These are phyloP conservation scores for Oryza coarctata DNA, from an alignment of 176 grass and related monocot genomes.

Conservation along the genomic window DNA sequence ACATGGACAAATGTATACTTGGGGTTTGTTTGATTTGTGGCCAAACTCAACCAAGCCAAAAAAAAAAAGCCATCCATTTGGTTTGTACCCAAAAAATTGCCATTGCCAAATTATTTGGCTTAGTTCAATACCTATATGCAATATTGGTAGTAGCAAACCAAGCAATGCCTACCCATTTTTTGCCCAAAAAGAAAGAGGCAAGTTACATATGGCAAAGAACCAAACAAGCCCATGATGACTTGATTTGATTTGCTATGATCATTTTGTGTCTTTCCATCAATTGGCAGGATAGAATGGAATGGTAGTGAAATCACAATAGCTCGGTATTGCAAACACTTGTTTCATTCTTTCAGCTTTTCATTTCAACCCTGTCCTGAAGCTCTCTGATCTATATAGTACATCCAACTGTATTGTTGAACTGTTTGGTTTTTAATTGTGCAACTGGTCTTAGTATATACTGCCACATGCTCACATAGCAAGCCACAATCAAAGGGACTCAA, in stretches of 20 bases:
- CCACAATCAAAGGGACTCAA: not conserved
- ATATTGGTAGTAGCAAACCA: too few relatives aligned
- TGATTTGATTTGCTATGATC: not conserved
- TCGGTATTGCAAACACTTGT: not conserved
- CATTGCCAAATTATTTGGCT: too few relatives aligned
- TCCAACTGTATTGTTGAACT: not conserved
- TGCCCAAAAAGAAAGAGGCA: too few relatives aligned
- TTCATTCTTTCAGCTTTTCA: not conserved
- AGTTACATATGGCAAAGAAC: too few relatives aligned
- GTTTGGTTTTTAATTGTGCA: not conserved
- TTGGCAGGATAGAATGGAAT: not conserved
- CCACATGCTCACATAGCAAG: not conserved
- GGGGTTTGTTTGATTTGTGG: too few relatives aligned
- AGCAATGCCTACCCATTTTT: too few relatives aligned
- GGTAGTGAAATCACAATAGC: not conserved
- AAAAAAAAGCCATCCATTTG: too few relatives aligned
- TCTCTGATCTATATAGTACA: not conserved
- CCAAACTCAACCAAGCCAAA: too few relatives aligned
- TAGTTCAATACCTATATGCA: too few relatives aligned
- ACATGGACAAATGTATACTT: too few relatives aligned
- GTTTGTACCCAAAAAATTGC: too few relatives aligned
- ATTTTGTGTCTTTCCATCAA: not conserved
- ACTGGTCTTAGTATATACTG: not conserved
- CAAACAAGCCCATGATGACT: too few relatives aligned
- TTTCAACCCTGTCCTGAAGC: not conserved